Evolutionary conservation across 768 basidiomycete genomes (phyloP).

Genomic region (Suillus brevipes): DNA sequence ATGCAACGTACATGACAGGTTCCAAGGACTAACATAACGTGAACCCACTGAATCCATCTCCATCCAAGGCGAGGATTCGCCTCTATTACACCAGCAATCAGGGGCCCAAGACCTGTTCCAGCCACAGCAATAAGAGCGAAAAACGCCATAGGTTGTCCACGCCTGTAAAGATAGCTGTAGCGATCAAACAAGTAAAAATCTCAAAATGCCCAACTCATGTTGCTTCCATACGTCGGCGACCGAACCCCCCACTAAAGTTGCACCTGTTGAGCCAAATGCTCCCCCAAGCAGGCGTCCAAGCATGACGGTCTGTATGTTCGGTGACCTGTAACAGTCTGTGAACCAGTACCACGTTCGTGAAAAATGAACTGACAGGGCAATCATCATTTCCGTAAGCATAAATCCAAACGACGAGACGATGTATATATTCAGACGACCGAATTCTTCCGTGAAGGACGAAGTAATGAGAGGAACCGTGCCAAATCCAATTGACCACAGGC

Average conservation of each 20-base stretch:
- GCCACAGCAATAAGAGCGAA: conserved; percentile 60
- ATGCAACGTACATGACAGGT: neutral
- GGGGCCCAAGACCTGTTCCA: conserved; percentile 60
- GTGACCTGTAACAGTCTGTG: conserved; percentile 20
- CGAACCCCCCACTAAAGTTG: conserved; percentile 68
- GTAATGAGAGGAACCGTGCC: conserved; percentile 58
- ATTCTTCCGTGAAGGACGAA: conserved; percentile 67
- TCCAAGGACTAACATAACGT: conserved; percentile 47
- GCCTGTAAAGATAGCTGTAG: conserved; percentile 1
- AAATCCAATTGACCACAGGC: conserved; percentile 57
- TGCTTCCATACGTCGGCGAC: conserved; percentile 64
- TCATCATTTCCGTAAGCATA: conserved; percentile 46
- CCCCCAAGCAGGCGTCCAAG: conserved; percentile 59
- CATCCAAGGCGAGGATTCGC: conserved; percentile 55
- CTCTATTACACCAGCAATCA: conserved; percentile 63
- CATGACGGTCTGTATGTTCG: conserved; percentile 56
- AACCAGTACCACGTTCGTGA: neutral
- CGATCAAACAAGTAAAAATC: neutral
- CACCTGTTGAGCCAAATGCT: conserved; percentile 58
- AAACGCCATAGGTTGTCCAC: conserved; percentile 65
- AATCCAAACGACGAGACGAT: conserved; percentile 48
- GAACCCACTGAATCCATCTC: conserved; percentile 82
- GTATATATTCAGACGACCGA: conserved; percentile 60
- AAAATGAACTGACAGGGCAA: conserved; percentile 19
- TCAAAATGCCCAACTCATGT: conserved; percentile 43